Evolutionary conservation across 352 stramenopile genomes (phyloP), one percentile per base, ranked within the genome.

Genomic region (Phytophthora rubi): DNA sequence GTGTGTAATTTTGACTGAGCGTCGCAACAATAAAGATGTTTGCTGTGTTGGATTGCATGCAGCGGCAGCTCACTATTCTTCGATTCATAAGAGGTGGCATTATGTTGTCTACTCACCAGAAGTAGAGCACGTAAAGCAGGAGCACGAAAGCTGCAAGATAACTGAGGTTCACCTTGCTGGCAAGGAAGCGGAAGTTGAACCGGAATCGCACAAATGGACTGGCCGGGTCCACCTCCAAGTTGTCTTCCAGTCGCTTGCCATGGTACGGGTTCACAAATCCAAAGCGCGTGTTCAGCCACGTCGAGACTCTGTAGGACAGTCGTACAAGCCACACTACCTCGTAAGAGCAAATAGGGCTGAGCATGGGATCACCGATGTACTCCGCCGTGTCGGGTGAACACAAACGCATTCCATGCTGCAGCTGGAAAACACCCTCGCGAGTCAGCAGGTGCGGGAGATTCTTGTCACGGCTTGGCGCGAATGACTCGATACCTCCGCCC

Each of bases 181-280:
- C 89, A 45, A 96, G 79, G 70, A 94, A 96, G 68, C 89, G 89
- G 54, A 96, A 81, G 74, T 96, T 94, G 75, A 95, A 92, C 28
- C 86, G 87, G 70, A 96, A 96, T 13, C 64, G 55, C 42, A 70
- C 67, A 37, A 83, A 81, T 7, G 63, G 62, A 52, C 59, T 76
- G 4, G 62, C 65, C 28, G 85, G 72, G 53, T 92, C 82, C 44
- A 94, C 81, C 45, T 86, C 66, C 13, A 92, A 32, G 52, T 95
- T 95, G 73, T 93, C 85, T 37, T 92, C 81, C 18, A 95, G 82
- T 18, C 74, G 75, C 53, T 86, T 87, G 60, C 86, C 83, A 28
- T 83, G 65, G 68, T 94, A 95, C 49, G 87, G 84, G 18, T 83
- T 92, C 48, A 64, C 68, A 26, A 96, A 81, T 1, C 85, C 88